A percentile compares a stretch with the other conserved stretches of the same genome.
Evolutionary conservation across 345 rosid species (phyloP).

Genomic region (Acer campestre): DNA sequence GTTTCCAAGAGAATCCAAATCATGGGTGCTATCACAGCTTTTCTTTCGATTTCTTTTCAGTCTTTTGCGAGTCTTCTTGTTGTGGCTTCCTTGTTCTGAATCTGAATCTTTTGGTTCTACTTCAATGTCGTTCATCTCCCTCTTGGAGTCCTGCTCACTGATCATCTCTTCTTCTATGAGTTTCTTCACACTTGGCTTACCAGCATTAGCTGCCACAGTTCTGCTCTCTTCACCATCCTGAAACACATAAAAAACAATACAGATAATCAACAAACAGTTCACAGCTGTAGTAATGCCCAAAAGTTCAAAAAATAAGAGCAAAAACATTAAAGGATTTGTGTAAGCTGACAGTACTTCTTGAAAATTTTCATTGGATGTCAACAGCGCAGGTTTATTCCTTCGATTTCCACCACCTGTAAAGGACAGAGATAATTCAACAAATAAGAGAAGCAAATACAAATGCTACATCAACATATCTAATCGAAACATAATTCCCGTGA

Average conservation of each 20-base stretch:
- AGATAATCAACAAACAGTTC: conserved; percentile 19
- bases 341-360: conserved; percentile 37
- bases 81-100: conserved; percentile 47
- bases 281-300: conserved; percentile 8
- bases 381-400: conserved; percentile 36
- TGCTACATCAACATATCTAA: neutral
- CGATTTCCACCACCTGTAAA: conserved; percentile 45
- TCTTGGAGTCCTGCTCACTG: conserved; percentile 41
- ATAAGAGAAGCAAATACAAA: neutral
- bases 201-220: conserved; percentile 17
- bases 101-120: conserved; percentile 42
- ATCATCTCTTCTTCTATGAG: conserved; percentile 94
- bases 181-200: conserved; percentile 81
- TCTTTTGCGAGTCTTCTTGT: conserved; percentile 55
- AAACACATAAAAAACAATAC: conserved; percentile 21
- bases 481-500: neutral
- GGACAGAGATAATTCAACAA: conserved; percentile 14
- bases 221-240: conserved; percentile 61
- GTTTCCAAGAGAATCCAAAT: conserved; percentile 38
- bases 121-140: conserved; percentile 43
- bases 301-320: neutral
- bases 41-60: conserved; percentile 51
- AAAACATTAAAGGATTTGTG: neutral
- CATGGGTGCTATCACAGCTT: conserved; percentile 52
- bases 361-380: conserved; percentile 38